phyloP scores from a whole-genome alignment of 768 basidiomycete genomes.

The Chlorophyllum brunneum region DNA sequence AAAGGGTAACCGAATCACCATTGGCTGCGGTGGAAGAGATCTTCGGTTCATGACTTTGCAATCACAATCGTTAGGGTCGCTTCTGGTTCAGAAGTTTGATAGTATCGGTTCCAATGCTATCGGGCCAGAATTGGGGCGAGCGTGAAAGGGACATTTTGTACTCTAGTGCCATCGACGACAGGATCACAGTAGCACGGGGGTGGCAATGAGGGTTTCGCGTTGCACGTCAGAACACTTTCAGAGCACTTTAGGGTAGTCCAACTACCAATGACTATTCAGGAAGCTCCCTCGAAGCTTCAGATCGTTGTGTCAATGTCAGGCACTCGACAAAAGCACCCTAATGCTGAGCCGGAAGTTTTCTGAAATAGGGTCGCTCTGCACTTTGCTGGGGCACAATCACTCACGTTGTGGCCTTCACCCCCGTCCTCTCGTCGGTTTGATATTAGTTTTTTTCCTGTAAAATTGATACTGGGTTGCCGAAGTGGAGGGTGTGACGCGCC shows the following conservation, averaged over 20 bases:
- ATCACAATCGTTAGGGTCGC: no score
- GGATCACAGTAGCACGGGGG: neutral
- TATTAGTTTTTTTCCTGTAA: no score
- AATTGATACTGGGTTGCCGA: no score
- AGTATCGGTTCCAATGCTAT: no score
- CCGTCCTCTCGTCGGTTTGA: no score
- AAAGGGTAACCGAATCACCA: neutral
- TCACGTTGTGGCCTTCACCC: no score
- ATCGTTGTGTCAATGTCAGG: neutral
- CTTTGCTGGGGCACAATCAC: no score
- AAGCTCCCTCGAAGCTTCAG: constrained; percentile 9
- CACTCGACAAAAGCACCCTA: constrained; percentile 7
- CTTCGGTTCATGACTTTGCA: no score
- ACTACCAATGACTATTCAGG: neutral
- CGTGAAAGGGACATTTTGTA: neutral
- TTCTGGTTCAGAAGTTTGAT: no score
- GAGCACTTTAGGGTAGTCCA: neutral
- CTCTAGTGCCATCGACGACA: neutral
- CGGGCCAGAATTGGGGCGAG: no score
- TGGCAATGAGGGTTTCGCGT: constrained; percentile 12
- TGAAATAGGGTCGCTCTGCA: neutral
- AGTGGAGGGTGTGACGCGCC: no score
- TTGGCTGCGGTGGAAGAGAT: neutral
- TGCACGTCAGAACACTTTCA: constrained; percentile 5
- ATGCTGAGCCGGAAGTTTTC: neutral